Conservation (phyloP, 169 alveolate species). For the Cryptosporidium xiaoi region DNA sequence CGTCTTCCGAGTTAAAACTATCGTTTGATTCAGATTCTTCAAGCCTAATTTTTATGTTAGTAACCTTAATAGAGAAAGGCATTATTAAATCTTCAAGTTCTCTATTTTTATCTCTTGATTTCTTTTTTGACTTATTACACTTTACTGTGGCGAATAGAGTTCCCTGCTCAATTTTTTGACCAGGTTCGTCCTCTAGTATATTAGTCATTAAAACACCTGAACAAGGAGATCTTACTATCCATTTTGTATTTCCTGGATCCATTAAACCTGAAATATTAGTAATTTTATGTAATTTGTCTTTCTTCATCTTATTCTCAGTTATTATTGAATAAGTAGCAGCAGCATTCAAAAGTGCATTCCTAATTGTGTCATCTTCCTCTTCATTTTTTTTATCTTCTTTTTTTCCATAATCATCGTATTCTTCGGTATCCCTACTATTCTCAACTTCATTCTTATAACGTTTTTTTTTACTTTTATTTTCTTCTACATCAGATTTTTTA, state of each 20-base stretch:
- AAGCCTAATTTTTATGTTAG: background rate
- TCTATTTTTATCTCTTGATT: background rate
- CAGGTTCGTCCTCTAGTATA: background rate
- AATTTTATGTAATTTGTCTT: conserved; percentile 23
- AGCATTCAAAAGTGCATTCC: conserved; percentile 21
- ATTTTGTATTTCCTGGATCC: background rate
- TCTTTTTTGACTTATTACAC: conserved; percentile 1
- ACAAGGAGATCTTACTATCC: conserved; percentile 68
- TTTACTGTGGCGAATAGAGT: conserved; percentile 3
- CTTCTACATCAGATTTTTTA: too few relatives aligned
- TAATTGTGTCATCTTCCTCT: background rate
- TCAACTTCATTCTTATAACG: too few relatives aligned
- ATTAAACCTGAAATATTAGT: background rate
- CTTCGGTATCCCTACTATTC: background rate
- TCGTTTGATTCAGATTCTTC: conserved; percentile 15
- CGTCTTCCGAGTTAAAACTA: background rate
- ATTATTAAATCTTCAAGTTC: conserved; percentile 9
- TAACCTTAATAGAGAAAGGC: conserved; percentile 42
- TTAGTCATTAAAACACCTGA: conserved; percentile 23
- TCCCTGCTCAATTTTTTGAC: conserved; percentile 8
- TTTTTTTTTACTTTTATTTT: too few relatives aligned
- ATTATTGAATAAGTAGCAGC: conserved; percentile 35
- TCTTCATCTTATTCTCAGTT: conserved; percentile 6
- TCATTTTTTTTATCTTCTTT: background rate
- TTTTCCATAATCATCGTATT: background rate